Conservation (phyloP, 2,329 filamentous ascomycete species). For the Ascomycota sp. region DNA sequence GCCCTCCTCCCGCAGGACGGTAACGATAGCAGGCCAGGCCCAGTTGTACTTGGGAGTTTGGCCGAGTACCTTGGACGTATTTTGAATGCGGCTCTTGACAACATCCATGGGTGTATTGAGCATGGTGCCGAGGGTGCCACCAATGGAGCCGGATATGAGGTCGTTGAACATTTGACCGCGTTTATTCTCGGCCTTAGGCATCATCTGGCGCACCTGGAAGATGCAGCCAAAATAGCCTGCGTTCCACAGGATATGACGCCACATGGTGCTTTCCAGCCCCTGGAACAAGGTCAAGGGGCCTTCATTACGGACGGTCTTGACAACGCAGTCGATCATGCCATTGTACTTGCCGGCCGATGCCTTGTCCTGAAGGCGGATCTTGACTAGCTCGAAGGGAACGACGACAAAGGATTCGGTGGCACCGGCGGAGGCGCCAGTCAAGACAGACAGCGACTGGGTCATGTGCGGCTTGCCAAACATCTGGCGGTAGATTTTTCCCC, state of each 20-base stretch:
- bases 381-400: slow-evolving; percentile 94
- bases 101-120: slow-evolving; percentile 94
- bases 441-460: slow-evolving; percentile 76
- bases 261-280: slow-evolving; percentile 87
- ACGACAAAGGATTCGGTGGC: slow-evolving; percentile 94
- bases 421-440: slow-evolving; percentile 86
- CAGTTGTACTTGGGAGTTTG: slow-evolving; percentile 90
- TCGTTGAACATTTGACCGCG: slow-evolving; percentile 68
- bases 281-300: slow-evolving; percentile 84
- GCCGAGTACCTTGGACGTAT: slow-evolving; percentile 68
- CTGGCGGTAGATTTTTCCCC: slow-evolving; percentile 85
- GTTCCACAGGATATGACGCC: slow-evolving; percentile 84
- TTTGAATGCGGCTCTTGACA: slow-evolving; percentile 96
- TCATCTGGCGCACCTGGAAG: slow-evolving; percentile 75
- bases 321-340: slow-evolving; percentile 60
- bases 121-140: slow-evolving; percentile 75
- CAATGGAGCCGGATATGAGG: slow-evolving; percentile 65
- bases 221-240: slow-evolving; percentile 96
- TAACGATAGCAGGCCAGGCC: slow-evolving; percentile 75
- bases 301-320: slow-evolving; percentile 67
- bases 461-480: slow-evolving; percentile 70
- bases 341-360: slow-evolving; percentile 77
- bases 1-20: slow-evolving; percentile 83
- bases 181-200: slow-evolving; percentile 70
- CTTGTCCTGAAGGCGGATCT: slow-evolving; percentile 93